Base-by-base conservation (phyloP, 2,329 filamentous ascomycete genomes). In the Penicillium sclerotiorum region DNA sequence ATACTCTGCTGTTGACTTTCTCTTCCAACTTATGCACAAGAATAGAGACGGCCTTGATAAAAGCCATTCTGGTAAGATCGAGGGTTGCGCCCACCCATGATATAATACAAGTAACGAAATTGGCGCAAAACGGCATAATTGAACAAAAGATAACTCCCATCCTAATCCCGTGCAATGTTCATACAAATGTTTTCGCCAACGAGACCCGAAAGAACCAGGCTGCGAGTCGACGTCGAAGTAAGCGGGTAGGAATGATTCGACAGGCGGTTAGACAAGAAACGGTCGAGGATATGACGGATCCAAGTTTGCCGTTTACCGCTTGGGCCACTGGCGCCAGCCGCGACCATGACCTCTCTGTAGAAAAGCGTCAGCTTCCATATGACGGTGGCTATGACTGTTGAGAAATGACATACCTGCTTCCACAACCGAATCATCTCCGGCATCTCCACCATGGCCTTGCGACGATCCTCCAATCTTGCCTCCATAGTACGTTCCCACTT, bases 371-470 rank as follows among this genome's bases (percentile, higher is more conserved):
- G 73, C 61, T 43, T 28, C 23, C 11, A 49, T 30, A 22, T 38
- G 15, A 12, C n/a, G 38, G 47, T n/a, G 13, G 40, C 11, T 17
- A 17, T 7, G 12, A 30, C 9, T 8, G 9, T 27, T 32, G 18
- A 8, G 32, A 25, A 43, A 50, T 42, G 49, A 74, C 84, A 70
- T 77, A 94, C 89, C 83, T 88, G 86, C 76, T 96, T 96, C 94
- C 93, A 99, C 72, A 88, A 80, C 72, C 88, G 84, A 70, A 99
- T 89, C 77, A 97, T 83, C 66, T 87, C 84, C 57, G 93, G 91
- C 94, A 99, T 99, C 52, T 87, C 86, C 77, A 95, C 73, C 90
- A 97, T 96, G 52, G 94, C 94, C 73, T 89, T 83, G 80, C 88
- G 88, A 75, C 91, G 86, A 77, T 89, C 85, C 71, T 96, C 90